These are phyloP conservation scores for Conticribra weissflogii DNA, from an alignment of 108 stramenopile genomes.

Conservation along the genomic window DNA sequence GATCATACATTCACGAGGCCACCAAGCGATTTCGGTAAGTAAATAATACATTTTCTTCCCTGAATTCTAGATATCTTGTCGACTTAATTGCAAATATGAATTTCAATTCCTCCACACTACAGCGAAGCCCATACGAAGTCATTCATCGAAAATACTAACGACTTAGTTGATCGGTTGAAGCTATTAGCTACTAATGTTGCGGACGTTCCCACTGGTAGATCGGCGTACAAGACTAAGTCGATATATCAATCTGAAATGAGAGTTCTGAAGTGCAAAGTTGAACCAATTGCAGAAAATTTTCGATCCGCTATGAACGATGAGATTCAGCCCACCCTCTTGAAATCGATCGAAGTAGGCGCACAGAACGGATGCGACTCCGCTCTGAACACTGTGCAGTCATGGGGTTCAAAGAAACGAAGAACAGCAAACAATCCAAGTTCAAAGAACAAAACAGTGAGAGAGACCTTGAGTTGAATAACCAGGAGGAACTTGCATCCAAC, in stretches of 20 bases:
- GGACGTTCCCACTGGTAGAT: constrained; percentile 33
- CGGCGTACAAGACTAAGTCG: constrained; percentile 28
- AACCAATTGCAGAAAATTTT: constrained; percentile 37
- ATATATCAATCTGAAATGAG: constrained; percentile 26
- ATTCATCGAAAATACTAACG: constrained; percentile 34
- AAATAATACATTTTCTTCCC: background rate
- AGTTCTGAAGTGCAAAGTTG: constrained; percentile 9
- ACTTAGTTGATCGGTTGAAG: constrained; percentile 46
- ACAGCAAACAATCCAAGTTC: constrained; percentile 33
- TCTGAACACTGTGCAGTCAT: constrained; percentile 43
- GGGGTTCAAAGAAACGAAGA: constrained; percentile 47
- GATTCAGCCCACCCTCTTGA: constrained; percentile 9
- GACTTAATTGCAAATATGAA: too few relatives aligned
- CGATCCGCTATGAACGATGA: constrained; percentile 14
- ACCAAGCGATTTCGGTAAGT: constrained; percentile 18
- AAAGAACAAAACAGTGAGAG: constrained; percentile 32
- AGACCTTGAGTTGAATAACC: background rate
- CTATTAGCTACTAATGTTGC: constrained; percentile 26
- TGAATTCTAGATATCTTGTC: background rate
- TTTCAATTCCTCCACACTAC: too few relatives aligned
- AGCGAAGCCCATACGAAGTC: constrained; percentile 23
- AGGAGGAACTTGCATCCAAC: background rate
- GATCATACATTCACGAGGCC: constrained; percentile 32
- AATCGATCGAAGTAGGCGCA: constrained; percentile 38
- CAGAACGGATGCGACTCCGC: constrained; percentile 35